phyloP scores from a whole-genome alignment of 1,284 basidiomycete genomes.

The Moesziomyces parantarcticus region DNA sequence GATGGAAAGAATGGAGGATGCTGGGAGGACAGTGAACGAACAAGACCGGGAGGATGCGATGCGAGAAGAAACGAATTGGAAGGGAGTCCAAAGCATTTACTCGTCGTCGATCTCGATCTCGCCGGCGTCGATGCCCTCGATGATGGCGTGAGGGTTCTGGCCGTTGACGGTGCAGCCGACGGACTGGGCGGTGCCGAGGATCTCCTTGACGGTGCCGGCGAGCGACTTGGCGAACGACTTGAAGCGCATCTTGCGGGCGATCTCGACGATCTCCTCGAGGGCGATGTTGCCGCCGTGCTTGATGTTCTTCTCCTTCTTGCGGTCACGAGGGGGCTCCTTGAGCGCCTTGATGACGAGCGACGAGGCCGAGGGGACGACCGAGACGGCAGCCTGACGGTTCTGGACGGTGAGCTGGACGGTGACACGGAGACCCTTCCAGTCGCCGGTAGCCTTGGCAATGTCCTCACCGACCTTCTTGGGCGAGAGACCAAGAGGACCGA shows the following conservation, averaged over 20 bases:
- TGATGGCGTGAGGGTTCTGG: conserved; percentile 90
- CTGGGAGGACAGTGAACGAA: not conserved
- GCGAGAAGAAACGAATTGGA: not conserved
- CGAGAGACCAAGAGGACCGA: conserved; percentile 99
- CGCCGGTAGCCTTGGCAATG: conserved; percentile 97
- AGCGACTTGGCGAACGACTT: conserved; percentile 95
- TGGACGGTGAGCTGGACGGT: conserved; percentile 99
- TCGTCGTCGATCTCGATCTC: conserved; percentile 75
- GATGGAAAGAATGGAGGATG: conserved; percentile 1
- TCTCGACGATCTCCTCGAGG: conserved; percentile 93
- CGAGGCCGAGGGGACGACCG: conserved; percentile 96
- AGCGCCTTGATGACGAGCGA: conserved; percentile 98
- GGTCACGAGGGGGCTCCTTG: conserved; percentile 98
- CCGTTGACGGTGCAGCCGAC: conserved; percentile 98
- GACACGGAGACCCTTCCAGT: conserved; percentile 99
- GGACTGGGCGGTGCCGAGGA: conserved; percentile 75
- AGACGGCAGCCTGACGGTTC: conserved; percentile 97
- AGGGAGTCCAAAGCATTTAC: conserved; percentile 40
- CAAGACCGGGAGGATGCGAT: conserved; percentile 20
- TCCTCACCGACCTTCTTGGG: conserved; percentile 99
- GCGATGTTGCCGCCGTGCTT: conserved; percentile 96
- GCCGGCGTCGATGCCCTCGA: conserved; percentile 94
- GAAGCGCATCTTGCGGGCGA: conserved; percentile 93
- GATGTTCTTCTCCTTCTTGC: conserved; percentile 99
- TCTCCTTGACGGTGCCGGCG: conserved; percentile 84